phyloP scores from a whole-genome alignment of 2,329 filamentous ascomycete species.

The Talaromyces sp. region DNA sequence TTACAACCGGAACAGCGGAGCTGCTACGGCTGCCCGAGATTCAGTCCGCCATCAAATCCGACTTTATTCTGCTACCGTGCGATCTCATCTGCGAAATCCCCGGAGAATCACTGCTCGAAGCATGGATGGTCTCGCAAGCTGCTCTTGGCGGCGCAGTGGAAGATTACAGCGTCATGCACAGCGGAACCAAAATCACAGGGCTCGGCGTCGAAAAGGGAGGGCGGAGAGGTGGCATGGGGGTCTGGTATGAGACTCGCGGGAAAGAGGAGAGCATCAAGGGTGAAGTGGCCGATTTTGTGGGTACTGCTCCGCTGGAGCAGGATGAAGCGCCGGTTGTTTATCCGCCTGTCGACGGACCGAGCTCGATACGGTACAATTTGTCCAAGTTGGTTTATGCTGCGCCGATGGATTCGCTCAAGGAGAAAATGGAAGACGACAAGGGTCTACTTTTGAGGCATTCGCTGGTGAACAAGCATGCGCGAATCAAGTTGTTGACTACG shows the following conservation, averaged over 20 bases:
- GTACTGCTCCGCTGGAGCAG: conserved; percentile 62
- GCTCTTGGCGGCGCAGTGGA: conserved; percentile 53
- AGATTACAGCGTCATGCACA: conserved; percentile 29
- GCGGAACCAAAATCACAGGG: conserved; percentile 40
- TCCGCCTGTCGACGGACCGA: conserved; percentile 46
- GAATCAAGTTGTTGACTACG: conserved; percentile 73
- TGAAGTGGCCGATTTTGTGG: conserved; percentile 90
- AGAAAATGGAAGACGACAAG: conserved; percentile 71
- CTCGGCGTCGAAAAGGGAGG: conserved; percentile 53
- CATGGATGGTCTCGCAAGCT: conserved; percentile 84
- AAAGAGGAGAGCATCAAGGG: conserved; percentile 70
- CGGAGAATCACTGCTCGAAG: conserved; percentile 75
- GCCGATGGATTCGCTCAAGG: conserved; percentile 83
- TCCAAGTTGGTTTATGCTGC: conserved; percentile 80
- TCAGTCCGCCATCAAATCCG: conserved; percentile 68
- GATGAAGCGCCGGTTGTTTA: conserved; percentile 48
- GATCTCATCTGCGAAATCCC: conserved; percentile 88
- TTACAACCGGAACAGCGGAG: conserved; percentile 84
- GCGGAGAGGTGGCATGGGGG: conserved; percentile 72
- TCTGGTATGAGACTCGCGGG: conserved; percentile 85
- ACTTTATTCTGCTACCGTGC: conserved; percentile 89
- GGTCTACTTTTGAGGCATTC: conserved; percentile 64
- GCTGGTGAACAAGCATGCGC: conserved; percentile 68
- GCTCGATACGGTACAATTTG: conserved; percentile 62
- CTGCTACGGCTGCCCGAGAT: conserved; percentile 81